phyloP scores from a whole-genome alignment of 345 rosid genomes.

The Moricandia arvensis region DNA sequence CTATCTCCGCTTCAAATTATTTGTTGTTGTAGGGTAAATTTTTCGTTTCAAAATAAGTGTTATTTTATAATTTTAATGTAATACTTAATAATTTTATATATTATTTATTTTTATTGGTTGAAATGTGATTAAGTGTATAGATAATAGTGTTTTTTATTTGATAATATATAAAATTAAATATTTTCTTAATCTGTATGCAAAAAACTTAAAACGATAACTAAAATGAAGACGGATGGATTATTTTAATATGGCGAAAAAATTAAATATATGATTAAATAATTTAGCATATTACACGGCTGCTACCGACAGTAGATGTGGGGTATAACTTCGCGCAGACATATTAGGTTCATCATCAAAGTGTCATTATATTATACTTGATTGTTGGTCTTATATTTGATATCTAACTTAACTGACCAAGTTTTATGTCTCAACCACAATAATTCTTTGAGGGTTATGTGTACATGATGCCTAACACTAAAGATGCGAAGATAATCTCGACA shows the following conservation, averaged over 20 bases:
- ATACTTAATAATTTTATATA: no score
- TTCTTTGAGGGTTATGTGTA: not conserved
- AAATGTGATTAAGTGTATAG: no score
- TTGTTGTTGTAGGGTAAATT: no score
- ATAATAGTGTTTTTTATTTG: no score
- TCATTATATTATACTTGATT: conserved; percentile 2
- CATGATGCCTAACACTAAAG: not conserved
- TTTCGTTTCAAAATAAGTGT: no score
- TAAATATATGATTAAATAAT: not conserved
- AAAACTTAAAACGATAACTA: no score
- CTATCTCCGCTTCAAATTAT: no score
- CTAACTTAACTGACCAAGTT: not conserved
- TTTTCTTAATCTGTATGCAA: no score
- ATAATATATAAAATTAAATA: no score
- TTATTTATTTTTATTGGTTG: no score
- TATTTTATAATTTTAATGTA: no score
- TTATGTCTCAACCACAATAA: not conserved
- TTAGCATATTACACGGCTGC: conserved; percentile 16
- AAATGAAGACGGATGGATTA: no score
- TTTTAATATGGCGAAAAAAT: not conserved
- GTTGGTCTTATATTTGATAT: not conserved
- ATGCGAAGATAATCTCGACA: conserved; percentile 1
- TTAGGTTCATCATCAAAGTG: not conserved
- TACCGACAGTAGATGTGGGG: conserved; percentile 21
- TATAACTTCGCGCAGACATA: conserved; percentile 23